Percentiles rank a stretch among this genome's conserved stretches.
These are phyloP conservation scores for Colletotrichum costaricense DNA, from an alignment of 2,329 filamentous ascomycete species.

Conservation along the genomic window DNA sequence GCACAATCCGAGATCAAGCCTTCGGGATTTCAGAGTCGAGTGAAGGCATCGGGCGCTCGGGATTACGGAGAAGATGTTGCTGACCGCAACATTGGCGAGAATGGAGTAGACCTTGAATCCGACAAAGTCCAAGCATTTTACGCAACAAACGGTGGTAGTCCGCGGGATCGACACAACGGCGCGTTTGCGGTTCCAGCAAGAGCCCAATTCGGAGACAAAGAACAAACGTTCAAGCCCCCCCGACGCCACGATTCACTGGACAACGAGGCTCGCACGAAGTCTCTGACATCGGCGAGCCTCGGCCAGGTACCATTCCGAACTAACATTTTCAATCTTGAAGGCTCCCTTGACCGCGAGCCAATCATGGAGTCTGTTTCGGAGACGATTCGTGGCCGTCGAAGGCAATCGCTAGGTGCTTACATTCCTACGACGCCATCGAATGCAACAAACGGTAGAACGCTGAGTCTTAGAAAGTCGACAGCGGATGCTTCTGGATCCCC, in stretches of 20 bases:
- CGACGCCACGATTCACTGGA: slow-evolving; percentile 12
- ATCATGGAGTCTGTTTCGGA: slow-evolving; percentile 25
- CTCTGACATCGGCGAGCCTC: slow-evolving; percentile 36
- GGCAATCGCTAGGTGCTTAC: slow-evolving; percentile 34
- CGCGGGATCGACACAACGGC: slow-evolving; percentile 33
- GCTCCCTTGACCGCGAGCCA: slow-evolving; percentile 17
- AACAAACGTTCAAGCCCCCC: slow-evolving; percentile 11
- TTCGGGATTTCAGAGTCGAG: slow-evolving; percentile 59
- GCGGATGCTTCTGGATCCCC: background rate
- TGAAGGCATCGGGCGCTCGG: slow-evolving; percentile 61
- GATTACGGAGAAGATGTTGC: slow-evolving; percentile 75
- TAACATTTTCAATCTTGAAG: slow-evolving; percentile 17
- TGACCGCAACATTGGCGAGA: slow-evolving; percentile 65
- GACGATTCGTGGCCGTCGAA: slow-evolving; percentile 12
- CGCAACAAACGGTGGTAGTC: slow-evolving; percentile 34
- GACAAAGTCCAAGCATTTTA: slow-evolving; percentile 50
- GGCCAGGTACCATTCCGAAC: slow-evolving; percentile 31
- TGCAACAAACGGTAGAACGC: background rate
- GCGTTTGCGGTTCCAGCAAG: slow-evolving; percentile 30
- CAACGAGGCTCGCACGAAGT: slow-evolving; percentile 31
- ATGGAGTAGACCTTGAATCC: slow-evolving; percentile 46
- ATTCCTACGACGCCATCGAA: slow-evolving; percentile 27
- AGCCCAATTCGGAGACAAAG: slow-evolving; percentile 35
- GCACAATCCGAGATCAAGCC: slow-evolving; percentile 64
- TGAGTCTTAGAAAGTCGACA: background rate